Base-by-base conservation (phyloP, 2,329 filamentous ascomycete genomes). In the Trichothecium sympodiale region DNA sequence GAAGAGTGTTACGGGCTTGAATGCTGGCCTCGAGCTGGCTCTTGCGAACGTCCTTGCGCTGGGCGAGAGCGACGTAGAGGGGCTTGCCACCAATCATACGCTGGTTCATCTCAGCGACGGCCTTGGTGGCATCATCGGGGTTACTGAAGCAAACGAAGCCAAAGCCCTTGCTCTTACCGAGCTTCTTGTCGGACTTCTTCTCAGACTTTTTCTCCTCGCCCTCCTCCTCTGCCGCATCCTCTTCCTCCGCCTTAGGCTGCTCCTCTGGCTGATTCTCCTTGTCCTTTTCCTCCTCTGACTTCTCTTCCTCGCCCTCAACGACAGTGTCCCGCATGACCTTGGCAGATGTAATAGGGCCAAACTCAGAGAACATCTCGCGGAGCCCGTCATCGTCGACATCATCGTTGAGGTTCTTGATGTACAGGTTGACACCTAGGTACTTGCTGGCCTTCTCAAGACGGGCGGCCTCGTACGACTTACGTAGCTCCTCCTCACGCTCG, bases 101-200 rank as follows among this genome's bases (percentile, higher is more conserved):
- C 74, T 96, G 89, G 74, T 98, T 98, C 86, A 96, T 95, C 65
- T 98, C 91, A 42, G 88, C 87, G 46, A 98, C 89, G 46, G 91
- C 91, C 78, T 96, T 96, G 67, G 89, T 95, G 47, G 91, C 91
- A 62, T 98, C 91, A 54, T 98, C 91, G 41, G 91, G 88, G 74
- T 94, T 96, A 76, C 84, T 91, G 73, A 98, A 98, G 83, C 91
- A 98, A 56, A 98, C 91, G 62, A 98, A 98, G 53, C 91, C 91
- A 60, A 98, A 98, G 60, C 91, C 91, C 75, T 96, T 98, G 81
- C 87, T 94, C 83, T 96, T 96, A 61, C 91, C 91, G 41, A 94
- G 74, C 67, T 73, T 78, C 61, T 72, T 74, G 44, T 77, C 72
- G 20, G 43, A 35, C 52, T 70, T 74, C 53, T 75, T 69, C 43